These are phyloP conservation scores for Skeletonema potamos DNA, from an alignment of 108 stramenopile genomes.

Conservation along the genomic window DNA sequence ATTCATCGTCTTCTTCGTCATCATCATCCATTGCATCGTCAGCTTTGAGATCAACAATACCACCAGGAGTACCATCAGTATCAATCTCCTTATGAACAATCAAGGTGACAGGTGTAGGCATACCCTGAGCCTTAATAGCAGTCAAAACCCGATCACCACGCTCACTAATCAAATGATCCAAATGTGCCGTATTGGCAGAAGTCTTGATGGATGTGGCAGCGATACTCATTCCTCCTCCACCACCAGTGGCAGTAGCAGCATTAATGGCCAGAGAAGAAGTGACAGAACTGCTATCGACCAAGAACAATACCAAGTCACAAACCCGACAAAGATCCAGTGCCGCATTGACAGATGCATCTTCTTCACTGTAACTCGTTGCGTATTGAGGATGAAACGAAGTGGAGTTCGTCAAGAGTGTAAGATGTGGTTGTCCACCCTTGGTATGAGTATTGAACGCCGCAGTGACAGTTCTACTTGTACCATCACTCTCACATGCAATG, in stretches of 20 bases:
- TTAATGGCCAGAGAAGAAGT: conserved; percentile 11
- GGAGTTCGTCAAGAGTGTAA: conserved; percentile 79
- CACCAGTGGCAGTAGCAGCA: conserved; percentile 38
- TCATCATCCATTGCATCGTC: background rate
- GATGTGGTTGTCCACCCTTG: conserved; percentile 51
- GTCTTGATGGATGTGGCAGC: conserved; percentile 50
- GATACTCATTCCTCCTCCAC: conserved; percentile 41
- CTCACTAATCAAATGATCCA: conserved; percentile 74
- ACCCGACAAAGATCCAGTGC: conserved; percentile 88
- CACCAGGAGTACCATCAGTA: conserved; percentile 42
- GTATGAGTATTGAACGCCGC: conserved; percentile 73
- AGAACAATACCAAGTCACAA: conserved; percentile 84
- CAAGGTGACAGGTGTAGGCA: conserved; percentile 88
- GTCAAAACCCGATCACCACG: conserved; percentile 86
- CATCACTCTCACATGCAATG: conserved; percentile 17
- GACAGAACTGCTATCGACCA: conserved; percentile 76
- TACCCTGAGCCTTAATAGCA: conserved; percentile 94
- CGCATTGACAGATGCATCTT: conserved; percentile 71
- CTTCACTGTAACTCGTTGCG: conserved; percentile 24
- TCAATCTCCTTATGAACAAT: conserved; percentile 53
- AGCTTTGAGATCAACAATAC: conserved; percentile 4
- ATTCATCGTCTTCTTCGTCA: conserved; percentile 21
- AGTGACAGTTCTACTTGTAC: conserved; percentile 50
- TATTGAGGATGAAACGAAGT: conserved; percentile 76
- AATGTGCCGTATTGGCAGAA: conserved; percentile 42